Base-by-base conservation (phyloP, 139 green algal species). In the Gonium pectorale region DNA sequence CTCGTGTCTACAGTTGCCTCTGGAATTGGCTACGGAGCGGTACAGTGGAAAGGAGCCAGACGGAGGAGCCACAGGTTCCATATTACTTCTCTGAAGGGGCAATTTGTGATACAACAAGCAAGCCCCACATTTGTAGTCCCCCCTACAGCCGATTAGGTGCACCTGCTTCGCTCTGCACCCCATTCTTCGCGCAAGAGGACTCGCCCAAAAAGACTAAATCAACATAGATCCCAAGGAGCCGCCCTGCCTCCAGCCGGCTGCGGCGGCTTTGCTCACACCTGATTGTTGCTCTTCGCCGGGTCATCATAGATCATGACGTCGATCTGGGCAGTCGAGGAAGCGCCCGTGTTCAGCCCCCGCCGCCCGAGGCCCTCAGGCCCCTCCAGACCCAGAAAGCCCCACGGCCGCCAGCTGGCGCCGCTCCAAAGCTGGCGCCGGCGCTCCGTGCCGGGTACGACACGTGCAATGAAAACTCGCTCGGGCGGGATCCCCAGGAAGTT, bases 391-490 rank as follows among this genome's bases (percentile, higher is more conserved):
- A 17, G 17, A 26, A 17, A 56, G 17, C 17, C 49, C 13, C 49
- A 17, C 13, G 49, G 13, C 49, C 49, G 17, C 49, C n/a, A n/a
- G n/a, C n/a, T n/a, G n/a, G n/a, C n/a, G n/a, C n/a, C n/a, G n/a
- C n/a, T n/a, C n/a, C n/a, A n/a, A n/a, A n/a, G n/a, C 13, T 9
- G 7, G 44, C 68, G 68, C 3, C 68, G 43, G 44, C 68, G 68
- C 22, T 27, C 5, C 2, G 68, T 63, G 29, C 68, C 68, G 15
- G 68, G 17, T 27, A 78, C 66, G 22, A 85, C 24, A 37, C 37
- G 62, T 19, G 79, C 64, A 7, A 85, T 31, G 66, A 60, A 85
- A 22, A 64, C 33, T 35, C 68, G 68, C 2, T 41, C n/a, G 29
- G 2, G 43, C 0, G 68, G 68, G 29, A 78, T 78, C 43, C n/a